Evolutionary conservation across 2,329 filamentous ascomycete genomes (phyloP).

Genomic region (Colletotrichum sp.): DNA sequence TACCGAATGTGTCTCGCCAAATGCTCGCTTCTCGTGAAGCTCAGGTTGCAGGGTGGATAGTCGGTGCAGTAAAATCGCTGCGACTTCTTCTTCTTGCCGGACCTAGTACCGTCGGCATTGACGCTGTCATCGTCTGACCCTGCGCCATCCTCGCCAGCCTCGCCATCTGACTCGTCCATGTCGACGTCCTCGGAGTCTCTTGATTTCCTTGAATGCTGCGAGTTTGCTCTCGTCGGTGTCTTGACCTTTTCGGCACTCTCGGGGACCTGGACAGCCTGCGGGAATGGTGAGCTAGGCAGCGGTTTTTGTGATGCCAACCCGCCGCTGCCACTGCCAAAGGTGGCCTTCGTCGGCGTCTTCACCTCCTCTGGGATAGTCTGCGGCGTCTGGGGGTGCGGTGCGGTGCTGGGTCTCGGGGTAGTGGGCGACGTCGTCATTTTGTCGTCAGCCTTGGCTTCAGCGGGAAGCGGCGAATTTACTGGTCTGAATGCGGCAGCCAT

Average conservation of each 20-base stretch:
- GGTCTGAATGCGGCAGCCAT: constrained; percentile 57
- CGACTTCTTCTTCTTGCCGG: constrained; percentile 93
- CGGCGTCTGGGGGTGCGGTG: constrained; percentile 29
- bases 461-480: constrained; percentile 47
- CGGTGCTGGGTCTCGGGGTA: constrained; percentile 40
- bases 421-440: constrained; percentile 40
- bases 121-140: constrained; percentile 71
- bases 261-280: constrained; percentile 52
- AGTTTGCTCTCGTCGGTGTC: constrained; percentile 57
- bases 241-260: constrained; percentile 48
- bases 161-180: constrained; percentile 77
- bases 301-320: constrained; percentile 54
- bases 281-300: constrained; percentile 58
- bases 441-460: constrained; percentile 36
- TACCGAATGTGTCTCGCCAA: constrained; percentile 92
- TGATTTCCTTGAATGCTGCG: constrained; percentile 66
- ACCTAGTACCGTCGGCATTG: constrained; percentile 68
- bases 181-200: constrained; percentile 72
- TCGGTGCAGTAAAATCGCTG: constrained; percentile 97
- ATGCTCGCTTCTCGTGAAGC: constrained; percentile 96
- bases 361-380: constrained; percentile 44
- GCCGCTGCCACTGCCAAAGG: constrained; percentile 43
- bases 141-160: constrained; percentile 56
- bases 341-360: constrained; percentile 68
- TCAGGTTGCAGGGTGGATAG: constrained; percentile 90